Base-by-base conservation (phyloP, 2,329 filamentous ascomycete genomes). In the Colletotrichum spinosum region DNA sequence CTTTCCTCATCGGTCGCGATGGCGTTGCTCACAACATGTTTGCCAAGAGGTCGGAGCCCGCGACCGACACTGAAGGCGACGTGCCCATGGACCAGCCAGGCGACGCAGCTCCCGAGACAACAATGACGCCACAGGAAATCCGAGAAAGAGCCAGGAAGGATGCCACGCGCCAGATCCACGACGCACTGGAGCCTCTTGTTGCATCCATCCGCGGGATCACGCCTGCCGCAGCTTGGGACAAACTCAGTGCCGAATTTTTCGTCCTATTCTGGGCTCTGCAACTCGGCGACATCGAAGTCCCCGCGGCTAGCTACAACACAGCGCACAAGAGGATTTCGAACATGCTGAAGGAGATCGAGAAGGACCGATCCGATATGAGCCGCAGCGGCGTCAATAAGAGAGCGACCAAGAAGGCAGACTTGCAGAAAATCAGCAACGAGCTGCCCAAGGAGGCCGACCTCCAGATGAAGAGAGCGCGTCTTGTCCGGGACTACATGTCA, bases 221-320 rank as follows among this genome's bases (percentile, higher is more conserved):
- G 10, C 86, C 91, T 1, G 78, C 86, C 2, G 84, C 88, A 8
- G 86, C 89, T 6, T 93, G 90, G 84, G 81, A 87, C 10, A 87
- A 87, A 54, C 86, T 97, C 55, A 94, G 89, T 48, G 84, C 93
- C 1, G 89, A 92, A 37, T 95, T 97, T 75, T 97, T 93, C 73
- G 88, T 92, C 48, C 92, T 92, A 0, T 99, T 99, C 78, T 99
- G 96, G 96, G 90, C 94, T 55, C 83, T 97, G 11, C 90, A 93
- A 35, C 85, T 97, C 3, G 89, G 92, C 50, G 95, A 99, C 74
- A 83, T 97, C 62, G 87, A 88, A 61, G 89, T 94, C 68, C 92
- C 92, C 1, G 88, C 88, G 67, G 85, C 88, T 39, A 92, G 90
- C 66, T 99, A 99, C 74, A 86, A 92, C 52, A 86, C 88, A 13